Base-by-base conservation (phyloP, 306 rosid species). In the Cucumis cinereus region DNA sequence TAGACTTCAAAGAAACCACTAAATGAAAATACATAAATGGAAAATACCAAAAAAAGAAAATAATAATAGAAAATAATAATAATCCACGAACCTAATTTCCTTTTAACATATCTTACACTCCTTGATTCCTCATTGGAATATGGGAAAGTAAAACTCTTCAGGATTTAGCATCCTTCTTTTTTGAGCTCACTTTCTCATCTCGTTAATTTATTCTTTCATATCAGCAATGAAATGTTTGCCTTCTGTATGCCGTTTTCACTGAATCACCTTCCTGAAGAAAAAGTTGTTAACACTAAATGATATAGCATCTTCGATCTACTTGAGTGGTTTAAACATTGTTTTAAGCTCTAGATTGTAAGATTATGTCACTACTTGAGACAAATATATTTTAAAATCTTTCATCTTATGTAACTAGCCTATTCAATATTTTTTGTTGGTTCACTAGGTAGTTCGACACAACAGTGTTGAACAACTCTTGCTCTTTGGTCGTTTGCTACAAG, bases 401-500 rank as follows among this genome's bases (percentile, higher is more conserved):
- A 6, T 6, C 75, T 22, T 70, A 47, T 14, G 4, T 70, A 7
- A 45, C 77, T 43, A 36, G 52, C 53, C 77, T 16, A 79, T 76
- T 69, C 70, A 33, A 50, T n/a, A n/a, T 77, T 77, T 53, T 47
- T 78, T 64, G 38, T 77, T 81, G 82, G 73, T 81, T 78, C 74
- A 79, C 62, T 86, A 94, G 99, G 97, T 86, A 30, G 85, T 90
- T 87, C 99, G 97, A 35, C 96, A 91, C 81, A 88, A 90, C 76
- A 91, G 99, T 76, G 92, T 92, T 83, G 97, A 94, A 87, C 99
- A 94, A 90, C 96, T 94, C 82, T 81, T 94, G 82, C 99, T 94
- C 79, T 84, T 94, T 74, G 96, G 96, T 84, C 89, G 97, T 80
- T 85, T 94, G 96, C 82, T 94, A 79, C 97, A 91, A 84, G 99